Conservation (phyloP, 768 basidiomycete genomes). For the Boletus rubescentipes region DNA sequence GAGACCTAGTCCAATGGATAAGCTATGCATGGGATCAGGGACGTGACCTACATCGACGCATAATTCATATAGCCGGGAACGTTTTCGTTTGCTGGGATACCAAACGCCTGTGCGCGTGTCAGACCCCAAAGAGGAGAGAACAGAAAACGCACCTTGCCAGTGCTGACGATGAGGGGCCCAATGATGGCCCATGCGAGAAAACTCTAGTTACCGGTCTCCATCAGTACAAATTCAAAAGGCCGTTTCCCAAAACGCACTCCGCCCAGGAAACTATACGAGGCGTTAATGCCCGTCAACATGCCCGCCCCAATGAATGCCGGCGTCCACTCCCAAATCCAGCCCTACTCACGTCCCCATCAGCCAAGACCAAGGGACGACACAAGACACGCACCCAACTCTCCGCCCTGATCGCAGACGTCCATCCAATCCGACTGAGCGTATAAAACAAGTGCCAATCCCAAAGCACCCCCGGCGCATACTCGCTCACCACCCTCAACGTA, state of each 20-base stretch:
- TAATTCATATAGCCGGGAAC: conserved; percentile 29
- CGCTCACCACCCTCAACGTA: conserved; percentile 51
- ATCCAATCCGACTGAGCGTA: conserved; percentile 58
- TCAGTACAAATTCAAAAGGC: neutral
- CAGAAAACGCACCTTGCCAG: conserved; percentile 33
- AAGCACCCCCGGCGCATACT: conserved; percentile 59
- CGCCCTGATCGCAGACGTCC: conserved; percentile 55
- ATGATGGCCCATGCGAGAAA: conserved; percentile 65
- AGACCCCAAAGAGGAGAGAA: neutral
- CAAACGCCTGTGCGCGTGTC: conserved; percentile 13
- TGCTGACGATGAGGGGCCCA: conserved; percentile 51
- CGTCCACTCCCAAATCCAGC: conserved; percentile 33
- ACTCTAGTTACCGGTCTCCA: conserved; percentile 32
- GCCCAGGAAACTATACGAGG: conserved; percentile 51
- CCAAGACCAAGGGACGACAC: neutral
- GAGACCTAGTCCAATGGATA: conserved; percentile 31
- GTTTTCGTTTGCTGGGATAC: conserved; percentile 8
- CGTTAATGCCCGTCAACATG: conserved; percentile 56
- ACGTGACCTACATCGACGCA: conserved; percentile 12
- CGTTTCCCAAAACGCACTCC: conserved; percentile 35
- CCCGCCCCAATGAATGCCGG: conserved; percentile 62
- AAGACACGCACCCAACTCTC: conserved; percentile 51
- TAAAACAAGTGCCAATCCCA: conserved; percentile 68
- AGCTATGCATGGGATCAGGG: neutral
- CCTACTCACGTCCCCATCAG: conserved; percentile 21